Evolutionary conservation across 495 filamentous ascomycete genomes (phyloP), one percentile per base, ranked within the genome.

Genomic region (Penicillium silybi): DNA sequence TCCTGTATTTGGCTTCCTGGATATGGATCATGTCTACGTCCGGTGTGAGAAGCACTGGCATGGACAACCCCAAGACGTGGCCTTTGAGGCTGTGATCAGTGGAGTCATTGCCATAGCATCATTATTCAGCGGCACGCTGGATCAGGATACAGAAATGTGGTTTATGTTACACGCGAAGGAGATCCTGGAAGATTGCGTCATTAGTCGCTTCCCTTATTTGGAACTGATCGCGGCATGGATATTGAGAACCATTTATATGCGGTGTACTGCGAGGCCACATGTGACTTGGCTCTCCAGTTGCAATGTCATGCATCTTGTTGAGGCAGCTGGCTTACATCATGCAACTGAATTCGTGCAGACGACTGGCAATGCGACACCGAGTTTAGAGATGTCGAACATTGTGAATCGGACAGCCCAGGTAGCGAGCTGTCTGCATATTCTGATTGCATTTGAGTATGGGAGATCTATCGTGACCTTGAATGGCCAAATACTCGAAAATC

Each of bases 371-470:
- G 27, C 25, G 26, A 27, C 40, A 2, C 48, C 48, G 23, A 48
- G 41, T n/a, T 29, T 38, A 22, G 46, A 58, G 26, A 35, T 57
- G 17, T 43, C 54, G 7, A 59, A 70, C 17, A 54, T 56, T 26
- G 56, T 59, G 2, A 54, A 61, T 11, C 64, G 63, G 29, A 53
- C 61, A 2, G 58, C 60, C 44, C 65, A 65, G 57, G 69, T 70
- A 1, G 70, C 63, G 4, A 62, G 53, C 25, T 66, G 61, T 38
- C 60, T 71, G 23, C 74, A 68, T 54, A 56, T 61, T 16, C 57
- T 66, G 50, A 58, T 68, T 20, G 63, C 61, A 25, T 73, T 71
- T 53, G 74, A 77, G 44, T 70, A 74, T 50, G 74, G 73, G 23
- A 64, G 71, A 18, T 74, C 71, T 6, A 61, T 64, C 17, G 55